These are phyloP conservation scores for Argentina anserina DNA, from an alignment of 306 rosid genomes.

Conservation along the genomic window DNA sequence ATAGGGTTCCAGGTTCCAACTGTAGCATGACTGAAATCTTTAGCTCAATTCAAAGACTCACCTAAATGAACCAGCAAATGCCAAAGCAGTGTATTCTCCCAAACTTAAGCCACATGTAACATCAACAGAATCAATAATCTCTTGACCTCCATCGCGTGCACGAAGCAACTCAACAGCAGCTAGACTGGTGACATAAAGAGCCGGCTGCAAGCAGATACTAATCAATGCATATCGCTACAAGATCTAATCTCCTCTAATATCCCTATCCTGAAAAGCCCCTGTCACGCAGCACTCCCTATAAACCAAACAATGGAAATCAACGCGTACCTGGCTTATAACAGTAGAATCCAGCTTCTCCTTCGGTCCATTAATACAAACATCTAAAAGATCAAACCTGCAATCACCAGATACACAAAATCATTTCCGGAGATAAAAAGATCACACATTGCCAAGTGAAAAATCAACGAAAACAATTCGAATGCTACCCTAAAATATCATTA, in stretches of 20 bases:
- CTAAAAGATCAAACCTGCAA: constrained; percentile 87
- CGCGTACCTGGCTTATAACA: constrained; percentile 72
- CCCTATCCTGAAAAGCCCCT: background rate
- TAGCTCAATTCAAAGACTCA: constrained; percentile 24
- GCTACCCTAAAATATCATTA: constrained; percentile 74
- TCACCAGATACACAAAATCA: background rate
- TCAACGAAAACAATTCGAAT: background rate
- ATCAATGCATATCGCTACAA: constrained; percentile 3
- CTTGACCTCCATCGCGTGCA: constrained; percentile 80
- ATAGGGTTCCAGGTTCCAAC: background rate
- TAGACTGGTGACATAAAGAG: constrained; percentile 90
- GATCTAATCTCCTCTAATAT: background rate
- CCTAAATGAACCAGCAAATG: constrained; percentile 95
- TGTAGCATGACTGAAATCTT: no score
- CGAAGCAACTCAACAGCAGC: constrained; percentile 97
- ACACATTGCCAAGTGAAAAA: background rate
- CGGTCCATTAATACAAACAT: constrained; percentile 86
- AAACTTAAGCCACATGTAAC: constrained; percentile 94
- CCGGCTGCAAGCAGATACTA: constrained; percentile 69
- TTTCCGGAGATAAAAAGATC: background rate
- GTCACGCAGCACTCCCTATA: background rate
- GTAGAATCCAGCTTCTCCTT: constrained; percentile 92
- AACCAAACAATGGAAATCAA: background rate
- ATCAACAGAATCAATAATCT: constrained; percentile 87
- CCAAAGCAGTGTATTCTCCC: constrained; percentile 96